Evolutionary conservation across 176 grass and related monocot species (phyloP), one percentile per base, ranked within the genome.

Genomic region (Chrysopogon serrulatus): DNA sequence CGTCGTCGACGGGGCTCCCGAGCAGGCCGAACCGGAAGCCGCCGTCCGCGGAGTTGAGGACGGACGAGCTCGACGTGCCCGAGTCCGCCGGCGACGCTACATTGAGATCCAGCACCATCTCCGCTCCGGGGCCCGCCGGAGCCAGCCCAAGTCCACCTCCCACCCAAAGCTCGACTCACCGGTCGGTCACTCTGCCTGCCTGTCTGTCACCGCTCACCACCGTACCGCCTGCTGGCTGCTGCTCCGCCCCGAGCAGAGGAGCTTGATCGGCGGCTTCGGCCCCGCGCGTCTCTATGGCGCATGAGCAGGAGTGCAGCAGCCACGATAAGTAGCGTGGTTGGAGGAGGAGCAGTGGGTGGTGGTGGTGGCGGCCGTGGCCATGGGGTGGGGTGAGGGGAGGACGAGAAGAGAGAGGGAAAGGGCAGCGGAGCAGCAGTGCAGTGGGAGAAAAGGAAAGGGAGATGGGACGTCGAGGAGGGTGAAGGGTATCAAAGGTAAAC

Each of bases 101-200:
- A 92, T 98, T 98, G 86, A 98, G 95, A 95, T 98, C 95, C 89
- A 98, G 84, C 82, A 91, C 84, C 95, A 92, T 98, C 78, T 80
- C 67, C 86, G 47, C 80, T 73, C 85, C 74, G 62, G 26, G 27
- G 17, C 59, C 47, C 82, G 31, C 51, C 2, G 37, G 64, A 63
- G 33, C n/a, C 42, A 56, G 33, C n/a, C 42, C 64, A 42, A 74
- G 8, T 0, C 45, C 37, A 51, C 74, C 75, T 69, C 42, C 5
- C 5, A 8, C 27, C 36, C 9, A 16, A 39, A 81, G 14, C 78
- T 65, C 78, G 73, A 48, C 56, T 26, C 65, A 77, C 78, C 78
- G 5, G 57, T 10, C 9, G 23, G 57, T 41, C 53, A 43, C 36
- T 19, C 26, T 11, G 53, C 21, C 31, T 33, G 70, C 1, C 39